A percentile compares a stretch with the other conserved stretches of the same genome.
Evolutionary conservation across 768 basidiomycete genomes (phyloP).

Genomic region (Auriscalpium vulgare): DNA sequence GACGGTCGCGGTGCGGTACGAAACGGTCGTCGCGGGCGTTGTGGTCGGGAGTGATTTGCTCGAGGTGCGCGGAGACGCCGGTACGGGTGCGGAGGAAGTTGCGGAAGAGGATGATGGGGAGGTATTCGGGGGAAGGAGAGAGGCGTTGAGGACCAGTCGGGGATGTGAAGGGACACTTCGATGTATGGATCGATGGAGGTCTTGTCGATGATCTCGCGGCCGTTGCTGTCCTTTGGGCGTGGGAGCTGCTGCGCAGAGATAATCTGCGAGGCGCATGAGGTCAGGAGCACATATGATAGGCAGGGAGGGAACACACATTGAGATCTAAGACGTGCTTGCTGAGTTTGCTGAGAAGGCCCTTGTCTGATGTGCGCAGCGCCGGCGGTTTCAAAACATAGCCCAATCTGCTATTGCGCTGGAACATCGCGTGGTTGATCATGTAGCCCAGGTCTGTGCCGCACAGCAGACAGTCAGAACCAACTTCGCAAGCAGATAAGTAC

Average conservation of each 20-base stretch:
- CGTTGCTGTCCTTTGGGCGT: constrained; percentile 52
- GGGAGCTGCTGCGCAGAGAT: constrained; percentile 92
- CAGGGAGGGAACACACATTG: constrained; percentile 33
- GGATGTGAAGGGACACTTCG: constrained; percentile 69
- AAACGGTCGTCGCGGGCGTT: constrained; percentile 37
- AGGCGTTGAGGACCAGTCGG: constrained; percentile 50
- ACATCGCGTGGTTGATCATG: constrained; percentile 94
- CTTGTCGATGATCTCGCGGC: constrained; percentile 53
- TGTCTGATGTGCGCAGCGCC: constrained; percentile 58
- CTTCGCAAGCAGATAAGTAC: not conserved
- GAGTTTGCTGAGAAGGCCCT: constrained; percentile 44
- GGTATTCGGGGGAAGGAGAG: constrained; percentile 18
- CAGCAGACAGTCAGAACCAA: not conserved
- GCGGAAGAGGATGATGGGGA: not conserved
- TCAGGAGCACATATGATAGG: not conserved
- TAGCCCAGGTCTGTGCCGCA: constrained; percentile 65
- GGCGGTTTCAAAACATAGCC: constrained; percentile 90
- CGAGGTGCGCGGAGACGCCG: constrained; percentile 11
- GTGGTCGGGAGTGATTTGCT: constrained; percentile 15
- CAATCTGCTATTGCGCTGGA: constrained; percentile 78
- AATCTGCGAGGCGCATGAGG: constrained; percentile 27
- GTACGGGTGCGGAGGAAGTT: too few relatives aligned
- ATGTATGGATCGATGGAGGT: constrained; percentile 66
- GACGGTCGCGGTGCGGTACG: constrained; percentile 51
- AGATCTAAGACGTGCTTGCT: constrained; percentile 59